Evolutionary conservation across 2,329 filamentous ascomycete species (phyloP).

Genomic region (Hypocreales sp.): DNA sequence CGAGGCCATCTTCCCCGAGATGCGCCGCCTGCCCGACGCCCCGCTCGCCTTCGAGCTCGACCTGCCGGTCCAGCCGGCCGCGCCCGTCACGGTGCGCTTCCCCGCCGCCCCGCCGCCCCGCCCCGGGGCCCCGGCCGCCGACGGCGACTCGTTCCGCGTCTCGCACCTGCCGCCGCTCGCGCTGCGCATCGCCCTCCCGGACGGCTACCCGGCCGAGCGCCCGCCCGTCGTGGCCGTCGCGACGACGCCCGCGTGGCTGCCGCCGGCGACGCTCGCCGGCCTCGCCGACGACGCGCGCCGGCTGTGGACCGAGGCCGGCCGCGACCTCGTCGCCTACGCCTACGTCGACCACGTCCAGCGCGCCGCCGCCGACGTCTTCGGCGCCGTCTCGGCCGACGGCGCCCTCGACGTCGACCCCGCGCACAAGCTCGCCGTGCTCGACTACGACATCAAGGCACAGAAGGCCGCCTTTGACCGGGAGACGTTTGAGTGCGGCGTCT

Average conservation of each 20-base stretch:
- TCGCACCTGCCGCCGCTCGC: slow-evolving; percentile 42
- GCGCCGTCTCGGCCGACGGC: slow-evolving; percentile 30
- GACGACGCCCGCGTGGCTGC: slow-evolving; percentile 42
- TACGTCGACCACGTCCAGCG: slow-evolving; percentile 50
- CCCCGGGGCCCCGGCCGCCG: slow-evolving; percentile 2
- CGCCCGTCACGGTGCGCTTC: slow-evolving; percentile 41
- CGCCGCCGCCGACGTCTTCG: slow-evolving; percentile 44
- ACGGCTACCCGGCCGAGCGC: slow-evolving; percentile 37
- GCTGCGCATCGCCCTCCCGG: slow-evolving; percentile 37
- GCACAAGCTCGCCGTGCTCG: slow-evolving; percentile 56
- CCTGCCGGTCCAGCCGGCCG: slow-evolving; percentile 37
- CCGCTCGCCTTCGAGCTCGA: slow-evolving; percentile 37
- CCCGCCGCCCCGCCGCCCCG: slow-evolving; percentile 23
- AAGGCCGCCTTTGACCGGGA: slow-evolving; percentile 63
- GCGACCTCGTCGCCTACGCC: slow-evolving; percentile 40
- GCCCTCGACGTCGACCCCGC: slow-evolving; percentile 35
- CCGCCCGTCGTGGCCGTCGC: slow-evolving; percentile 36
- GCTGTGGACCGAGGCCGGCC: slow-evolving; percentile 48
- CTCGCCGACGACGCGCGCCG: slow-evolving; percentile 33
- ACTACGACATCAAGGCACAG: slow-evolving; percentile 63
- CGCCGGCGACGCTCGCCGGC: slow-evolving; percentile 25
- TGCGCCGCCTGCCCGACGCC: slow-evolving; percentile 24
- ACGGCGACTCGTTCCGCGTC: slow-evolving; percentile 31
- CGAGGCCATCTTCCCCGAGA: slow-evolving; percentile 52
- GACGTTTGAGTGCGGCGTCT: slow-evolving; percentile 80